Conservation (phyloP, 2,329 filamentous ascomycete genomes). For the Aspergillus carbonarius region DNA sequence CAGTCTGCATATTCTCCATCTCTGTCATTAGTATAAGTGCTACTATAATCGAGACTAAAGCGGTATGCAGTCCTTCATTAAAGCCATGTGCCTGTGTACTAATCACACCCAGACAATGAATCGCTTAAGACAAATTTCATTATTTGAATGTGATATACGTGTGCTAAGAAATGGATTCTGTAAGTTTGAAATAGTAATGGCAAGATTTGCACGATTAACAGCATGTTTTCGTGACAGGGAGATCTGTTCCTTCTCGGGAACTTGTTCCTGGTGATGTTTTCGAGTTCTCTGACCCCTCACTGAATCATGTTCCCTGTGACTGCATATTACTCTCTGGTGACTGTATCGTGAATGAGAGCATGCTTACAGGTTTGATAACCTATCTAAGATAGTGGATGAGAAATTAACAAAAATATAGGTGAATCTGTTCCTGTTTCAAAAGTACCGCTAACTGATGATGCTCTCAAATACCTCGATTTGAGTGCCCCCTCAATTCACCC, state of each 20-base stretch:
- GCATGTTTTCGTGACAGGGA: slow-evolving; percentile 56
- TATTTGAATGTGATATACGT: slow-evolving; percentile 91
- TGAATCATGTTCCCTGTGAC: slow-evolving; percentile 87
- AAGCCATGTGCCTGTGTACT: slow-evolving; percentile 6
- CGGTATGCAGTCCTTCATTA: slow-evolving; percentile 52
- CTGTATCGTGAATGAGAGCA: slow-evolving; percentile 98
- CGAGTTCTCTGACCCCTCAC: slow-evolving; percentile 88
- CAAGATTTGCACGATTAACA: not conserved
- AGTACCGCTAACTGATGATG: slow-evolving; percentile 75
- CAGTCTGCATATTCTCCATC: slow-evolving; percentile 89
- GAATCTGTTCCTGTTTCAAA: slow-evolving; percentile 98
- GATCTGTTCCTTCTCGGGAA: slow-evolving; percentile 79
- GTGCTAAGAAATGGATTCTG: slow-evolving; percentile 95
- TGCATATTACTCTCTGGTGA: slow-evolving; percentile 89
- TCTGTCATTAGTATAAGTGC: slow-evolving; percentile 88
- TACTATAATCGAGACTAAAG: slow-evolving; percentile 84
- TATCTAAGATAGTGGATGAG: not conserved
- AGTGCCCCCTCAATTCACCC: slow-evolving; percentile 79
- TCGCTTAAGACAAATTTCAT: slow-evolving; percentile 83
- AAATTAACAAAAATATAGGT: slow-evolving; percentile 48
- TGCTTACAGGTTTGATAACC: slow-evolving; percentile 70
- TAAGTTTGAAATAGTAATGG: slow-evolving; percentile 41
- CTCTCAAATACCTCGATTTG: slow-evolving; percentile 72
- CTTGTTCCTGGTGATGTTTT: slow-evolving; percentile 95
- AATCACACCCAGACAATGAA: slow-evolving; percentile 69